These are phyloP conservation scores for Cryptococcus sp. DNA, from an alignment of 1,284 basidiomycete species.

Conservation along the genomic window DNA sequence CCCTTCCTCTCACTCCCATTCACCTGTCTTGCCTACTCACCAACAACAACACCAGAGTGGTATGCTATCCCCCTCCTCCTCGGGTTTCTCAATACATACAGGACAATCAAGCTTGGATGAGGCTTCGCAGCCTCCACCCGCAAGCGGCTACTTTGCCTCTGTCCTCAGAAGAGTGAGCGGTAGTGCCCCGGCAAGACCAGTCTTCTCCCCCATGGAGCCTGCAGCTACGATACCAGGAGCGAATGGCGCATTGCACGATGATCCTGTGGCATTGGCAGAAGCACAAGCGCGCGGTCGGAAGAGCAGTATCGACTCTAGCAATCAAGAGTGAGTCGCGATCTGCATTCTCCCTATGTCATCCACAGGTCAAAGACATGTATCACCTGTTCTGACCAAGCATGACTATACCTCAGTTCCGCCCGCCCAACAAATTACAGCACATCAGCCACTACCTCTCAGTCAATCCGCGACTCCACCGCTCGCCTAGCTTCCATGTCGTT, in stretches of 20 bases:
- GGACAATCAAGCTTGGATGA: conserved; percentile 1
- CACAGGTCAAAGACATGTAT: neutral
- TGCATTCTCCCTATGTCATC: neutral
- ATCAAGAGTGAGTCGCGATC: conserved; percentile 22
- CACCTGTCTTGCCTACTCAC: conserved; percentile 16
- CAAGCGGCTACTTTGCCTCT: conserved; percentile 16
- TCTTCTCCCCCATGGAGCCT: conserved; percentile 7
- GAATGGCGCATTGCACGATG: conserved; percentile 9
- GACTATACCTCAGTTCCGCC: neutral
- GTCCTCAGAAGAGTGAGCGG: conserved; percentile 25
- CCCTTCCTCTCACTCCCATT: conserved; percentile 14
- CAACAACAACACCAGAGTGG: conserved; percentile 11
- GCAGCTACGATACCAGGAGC: neutral
- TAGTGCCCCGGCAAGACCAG: conserved; percentile 4
- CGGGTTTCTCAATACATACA: conserved; percentile 25
- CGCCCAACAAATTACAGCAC: neutral
- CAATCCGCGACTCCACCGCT: conserved; percentile 47
- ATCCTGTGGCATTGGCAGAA: conserved; percentile 9
- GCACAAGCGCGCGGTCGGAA: neutral
- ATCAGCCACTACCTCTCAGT: conserved; percentile 26
- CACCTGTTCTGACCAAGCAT: neutral
- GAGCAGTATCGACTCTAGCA: conserved; percentile 7
- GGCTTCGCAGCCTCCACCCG: conserved; percentile 6
- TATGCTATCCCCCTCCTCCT: conserved; percentile 30
- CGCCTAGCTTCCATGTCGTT: conserved; percentile 50